Percentiles rank a stretch among this genome's conserved stretches.
Evolutionary conservation across 129 eudicot genomes (phyloP).

Genomic region (Centrapalus pauciflorus): DNA sequence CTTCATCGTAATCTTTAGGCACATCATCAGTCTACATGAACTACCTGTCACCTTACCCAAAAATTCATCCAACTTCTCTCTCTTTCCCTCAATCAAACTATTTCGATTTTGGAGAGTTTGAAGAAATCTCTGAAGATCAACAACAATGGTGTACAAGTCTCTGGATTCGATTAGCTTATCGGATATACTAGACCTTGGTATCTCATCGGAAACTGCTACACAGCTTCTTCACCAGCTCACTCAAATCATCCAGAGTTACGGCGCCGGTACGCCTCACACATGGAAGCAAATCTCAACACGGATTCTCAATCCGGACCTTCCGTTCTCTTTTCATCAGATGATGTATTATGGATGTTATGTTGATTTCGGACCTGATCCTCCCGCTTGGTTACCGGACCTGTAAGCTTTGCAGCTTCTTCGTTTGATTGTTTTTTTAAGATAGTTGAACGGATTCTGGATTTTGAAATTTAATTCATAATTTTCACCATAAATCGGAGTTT

Average conservation of each 20-base stretch:
- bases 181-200: conserved; percentile 52
- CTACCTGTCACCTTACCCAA: too few relatives aligned
- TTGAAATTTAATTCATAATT: not conserved
- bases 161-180: conserved; percentile 45
- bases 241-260: conserved; percentile 34
- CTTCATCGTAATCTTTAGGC: too few relatives aligned
- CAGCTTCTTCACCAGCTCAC: conserved; percentile 48
- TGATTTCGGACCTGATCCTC: conserved; percentile 73
- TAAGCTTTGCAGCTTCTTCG: conserved; percentile 29
- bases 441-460: not conserved
- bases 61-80: too few relatives aligned
- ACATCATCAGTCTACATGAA: too few relatives aligned
- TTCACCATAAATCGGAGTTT: not conserved
- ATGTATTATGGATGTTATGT: conserved; percentile 85
- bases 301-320: conserved; percentile 62
- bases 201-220: conserved; percentile 38
- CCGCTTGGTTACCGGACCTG: conserved; percentile 91
- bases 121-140: not conserved
- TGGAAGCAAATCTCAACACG: conserved; percentile 54
- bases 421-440: not conserved
- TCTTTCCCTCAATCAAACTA: too few relatives aligned
- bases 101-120: not conserved
- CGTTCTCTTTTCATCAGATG: conserved; percentile 77
- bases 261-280: conserved; percentile 56
- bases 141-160: conserved; percentile 62